phyloP scores from a whole-genome alignment of 331 rosid genomes.

The Pyracantha coccinea region DNA sequence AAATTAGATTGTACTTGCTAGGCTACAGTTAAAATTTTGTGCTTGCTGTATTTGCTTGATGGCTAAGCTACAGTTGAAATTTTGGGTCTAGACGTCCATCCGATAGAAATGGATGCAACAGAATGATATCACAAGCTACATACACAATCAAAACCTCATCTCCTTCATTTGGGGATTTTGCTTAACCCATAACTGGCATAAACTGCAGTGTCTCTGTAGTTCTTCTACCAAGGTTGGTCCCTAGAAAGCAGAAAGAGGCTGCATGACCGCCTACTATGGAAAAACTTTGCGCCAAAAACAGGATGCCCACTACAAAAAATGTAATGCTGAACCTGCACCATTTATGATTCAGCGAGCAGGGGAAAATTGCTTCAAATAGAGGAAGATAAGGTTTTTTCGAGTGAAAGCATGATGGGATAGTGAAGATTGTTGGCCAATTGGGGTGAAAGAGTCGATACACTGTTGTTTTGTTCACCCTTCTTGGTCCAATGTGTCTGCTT shows the following conservation, averaged over 20 bases:
- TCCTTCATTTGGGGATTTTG: not conserved
- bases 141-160: not conserved
- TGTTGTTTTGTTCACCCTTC: not conserved
- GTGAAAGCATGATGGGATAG: not conserved
- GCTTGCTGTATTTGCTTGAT: not conserved
- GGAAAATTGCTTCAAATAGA: not conserved
- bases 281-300: not conserved
- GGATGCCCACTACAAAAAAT: not conserved
- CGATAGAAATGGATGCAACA: not conserved
- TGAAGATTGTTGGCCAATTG: not conserved
- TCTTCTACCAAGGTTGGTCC: not conserved
- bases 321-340: not conserved
- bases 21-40: too few relatives aligned
- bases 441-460: not conserved
- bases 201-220: not conserved
- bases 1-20: not conserved
- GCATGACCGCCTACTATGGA: not conserved
- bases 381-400: not conserved
- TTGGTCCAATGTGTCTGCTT: not conserved
- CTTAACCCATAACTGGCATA: not conserved
- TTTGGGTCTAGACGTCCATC: not conserved
- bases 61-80: not conserved
- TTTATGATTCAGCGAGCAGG: not conserved
- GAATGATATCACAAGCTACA: not conserved
- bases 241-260: not conserved